Evolutionary conservation across 306 rosid genomes (phyloP).

Genomic region (Sphenostylis stenocarpa): DNA sequence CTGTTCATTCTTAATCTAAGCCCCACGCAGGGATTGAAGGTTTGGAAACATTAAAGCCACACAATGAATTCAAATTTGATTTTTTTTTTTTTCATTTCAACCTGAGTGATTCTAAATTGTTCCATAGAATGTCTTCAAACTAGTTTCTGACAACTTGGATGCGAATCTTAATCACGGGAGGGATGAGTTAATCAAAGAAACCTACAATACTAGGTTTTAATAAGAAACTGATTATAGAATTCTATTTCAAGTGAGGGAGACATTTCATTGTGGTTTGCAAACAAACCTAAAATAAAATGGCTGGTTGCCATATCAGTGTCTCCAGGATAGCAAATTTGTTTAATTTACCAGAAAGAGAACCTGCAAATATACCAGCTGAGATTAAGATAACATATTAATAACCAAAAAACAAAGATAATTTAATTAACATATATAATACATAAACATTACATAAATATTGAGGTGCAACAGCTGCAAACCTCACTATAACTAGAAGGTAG

Average conservation of each 20-base stretch:
- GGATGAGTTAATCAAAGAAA: not conserved
- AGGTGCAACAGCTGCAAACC: constrained; percentile 25
- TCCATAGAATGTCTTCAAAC: not conserved
- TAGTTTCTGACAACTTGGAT: not conserved
- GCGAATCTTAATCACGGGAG: not conserved
- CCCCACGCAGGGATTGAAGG: not conserved
- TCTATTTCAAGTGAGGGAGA: not conserved
- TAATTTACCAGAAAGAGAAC: not conserved
- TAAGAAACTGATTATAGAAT: not conserved
- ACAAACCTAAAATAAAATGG: not conserved
- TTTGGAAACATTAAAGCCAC: not conserved
- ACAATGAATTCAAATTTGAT: not conserved
- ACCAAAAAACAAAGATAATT: not conserved
- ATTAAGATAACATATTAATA: not conserved
- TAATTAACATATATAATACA: not conserved
- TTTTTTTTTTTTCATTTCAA: not conserved
- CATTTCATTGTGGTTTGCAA: not conserved
- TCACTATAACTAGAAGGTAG: not conserved
- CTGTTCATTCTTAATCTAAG: not conserved
- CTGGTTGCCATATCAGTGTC: not conserved
- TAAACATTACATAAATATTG: not conserved
- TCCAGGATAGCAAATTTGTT: not conserved
- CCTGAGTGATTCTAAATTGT: not conserved
- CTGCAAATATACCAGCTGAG: not conserved
- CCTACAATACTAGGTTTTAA: not conserved